Conservation (phyloP, 768 basidiomycete genomes). For the Tricholoma sp. region DNA sequence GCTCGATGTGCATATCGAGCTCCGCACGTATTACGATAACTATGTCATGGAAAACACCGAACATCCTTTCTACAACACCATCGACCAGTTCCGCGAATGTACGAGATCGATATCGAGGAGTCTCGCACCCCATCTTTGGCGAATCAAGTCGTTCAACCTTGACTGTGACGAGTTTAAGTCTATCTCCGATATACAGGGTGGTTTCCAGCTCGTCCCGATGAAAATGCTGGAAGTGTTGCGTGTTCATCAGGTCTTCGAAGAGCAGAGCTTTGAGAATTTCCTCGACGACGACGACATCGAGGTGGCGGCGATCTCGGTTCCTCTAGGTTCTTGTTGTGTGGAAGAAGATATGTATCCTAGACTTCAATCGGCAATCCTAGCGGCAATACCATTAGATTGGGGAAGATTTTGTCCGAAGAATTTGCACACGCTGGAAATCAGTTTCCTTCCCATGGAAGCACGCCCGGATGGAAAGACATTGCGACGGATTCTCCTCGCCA, state of each 20-base stretch:
- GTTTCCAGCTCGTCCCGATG: not conserved
- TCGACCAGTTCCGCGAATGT: not conserved
- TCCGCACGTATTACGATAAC: not conserved
- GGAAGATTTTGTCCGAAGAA: conserved; percentile 2
- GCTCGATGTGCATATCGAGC: not conserved
- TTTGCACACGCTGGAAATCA: conserved; percentile 2
- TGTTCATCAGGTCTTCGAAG: not conserved
- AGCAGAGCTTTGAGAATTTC: not conserved
- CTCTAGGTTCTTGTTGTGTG: not conserved
- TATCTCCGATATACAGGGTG: not conserved
- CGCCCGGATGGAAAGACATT: conserved; percentile 1
- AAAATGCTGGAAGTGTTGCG: not conserved
- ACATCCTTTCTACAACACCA: not conserved
- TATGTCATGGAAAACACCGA: not conserved
- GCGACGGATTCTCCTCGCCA: conserved; percentile 1
- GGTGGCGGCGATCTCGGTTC: not conserved
- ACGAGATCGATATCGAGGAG: not conserved
- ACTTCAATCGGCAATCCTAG: not conserved
- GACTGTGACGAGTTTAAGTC: conserved; percentile 4
- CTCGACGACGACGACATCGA: not conserved
- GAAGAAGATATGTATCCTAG: not conserved
- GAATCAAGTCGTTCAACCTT: conserved; percentile 3
- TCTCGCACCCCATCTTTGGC: not conserved
- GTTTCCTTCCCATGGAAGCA: not conserved
- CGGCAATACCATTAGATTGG: conserved; percentile 6